These are phyloP conservation scores for Ajuga chamaepitys DNA, from an alignment of 257 asterid genomes.

Conservation along the genomic window DNA sequence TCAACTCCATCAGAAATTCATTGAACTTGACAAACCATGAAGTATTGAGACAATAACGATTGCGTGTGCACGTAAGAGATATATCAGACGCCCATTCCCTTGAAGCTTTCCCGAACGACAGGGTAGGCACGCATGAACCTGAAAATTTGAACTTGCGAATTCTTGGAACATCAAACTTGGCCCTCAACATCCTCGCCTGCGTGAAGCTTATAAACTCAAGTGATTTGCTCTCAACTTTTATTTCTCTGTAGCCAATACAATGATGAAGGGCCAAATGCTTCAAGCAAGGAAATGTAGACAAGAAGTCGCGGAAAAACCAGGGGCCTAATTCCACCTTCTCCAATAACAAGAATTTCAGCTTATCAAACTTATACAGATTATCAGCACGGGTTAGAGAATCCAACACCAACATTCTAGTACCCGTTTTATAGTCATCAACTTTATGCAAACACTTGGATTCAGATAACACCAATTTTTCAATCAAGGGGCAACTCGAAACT, in stretches of 20 bases:
- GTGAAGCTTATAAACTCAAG: neutral
- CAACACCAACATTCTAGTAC: neutral
- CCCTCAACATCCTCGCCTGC: neutral
- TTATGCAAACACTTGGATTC: neutral
- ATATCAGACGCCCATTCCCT: constrained; percentile 1
- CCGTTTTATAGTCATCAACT: neutral
- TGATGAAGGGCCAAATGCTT: neutral
- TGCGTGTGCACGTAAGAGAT: too few relatives aligned
- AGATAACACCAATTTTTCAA: neutral
- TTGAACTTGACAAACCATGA: constrained; percentile 1
- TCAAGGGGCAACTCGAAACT: neutral
- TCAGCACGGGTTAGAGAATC: too few relatives aligned
- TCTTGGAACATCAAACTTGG: neutral
- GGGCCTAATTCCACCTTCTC: neutral
- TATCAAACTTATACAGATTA: neutral
- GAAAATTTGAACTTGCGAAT: neutral
- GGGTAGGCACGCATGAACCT: neutral
- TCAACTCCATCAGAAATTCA: neutral
- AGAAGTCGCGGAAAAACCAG: neutral
- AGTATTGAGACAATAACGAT: neutral
- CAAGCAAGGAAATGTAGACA: neutral
- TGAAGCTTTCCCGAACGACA: neutral
- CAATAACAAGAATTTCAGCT: neutral
- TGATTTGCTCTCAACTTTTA: neutral
- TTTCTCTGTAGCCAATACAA: neutral